These are phyloP conservation scores for Plasmodium gonderi DNA, from an alignment of 169 alveolate genomes.

Conservation along the genomic window DNA sequence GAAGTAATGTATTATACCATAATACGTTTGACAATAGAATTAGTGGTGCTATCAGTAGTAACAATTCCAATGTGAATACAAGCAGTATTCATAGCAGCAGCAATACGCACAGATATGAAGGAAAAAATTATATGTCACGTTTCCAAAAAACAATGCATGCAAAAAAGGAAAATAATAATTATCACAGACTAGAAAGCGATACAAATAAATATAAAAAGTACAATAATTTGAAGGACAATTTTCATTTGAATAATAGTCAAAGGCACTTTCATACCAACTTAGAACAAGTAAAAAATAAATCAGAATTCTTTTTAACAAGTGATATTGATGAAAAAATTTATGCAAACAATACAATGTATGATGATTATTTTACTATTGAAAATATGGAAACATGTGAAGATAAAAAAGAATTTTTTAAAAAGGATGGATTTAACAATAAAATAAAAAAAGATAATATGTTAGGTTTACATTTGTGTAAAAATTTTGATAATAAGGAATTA, in stretches of 20 bases:
- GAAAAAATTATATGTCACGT: not conserved
- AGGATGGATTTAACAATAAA: conserved; percentile 13
- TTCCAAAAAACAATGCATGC: not conserved
- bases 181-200: conserved; percentile 9
- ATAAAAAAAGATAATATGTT: not conserved
- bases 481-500: conserved; percentile 11
- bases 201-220: conserved; percentile 45
- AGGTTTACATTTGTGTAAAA: not conserved
- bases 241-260: conserved; percentile 40
- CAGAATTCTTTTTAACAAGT: conserved; percentile 19
- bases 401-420: conserved; percentile 50
- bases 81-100: not conserved
- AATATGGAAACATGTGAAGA: conserved; percentile 63
- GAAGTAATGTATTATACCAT: not conserved
- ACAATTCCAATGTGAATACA: not conserved
- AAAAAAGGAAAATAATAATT: conserved; percentile 5
- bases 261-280: conserved; percentile 21
- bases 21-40: not conserved
- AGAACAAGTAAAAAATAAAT: conserved; percentile 35
- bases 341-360: conserved; percentile 67
- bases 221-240: conserved; percentile 61
- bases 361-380: conserved; percentile 74
- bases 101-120: conserved; percentile 22
- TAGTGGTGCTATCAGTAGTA: not conserved
- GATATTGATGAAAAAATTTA: conserved; percentile 31